phyloP scores from a whole-genome alignment of 1,284 basidiomycete genomes.

The Schizophyllum amplum region DNA sequence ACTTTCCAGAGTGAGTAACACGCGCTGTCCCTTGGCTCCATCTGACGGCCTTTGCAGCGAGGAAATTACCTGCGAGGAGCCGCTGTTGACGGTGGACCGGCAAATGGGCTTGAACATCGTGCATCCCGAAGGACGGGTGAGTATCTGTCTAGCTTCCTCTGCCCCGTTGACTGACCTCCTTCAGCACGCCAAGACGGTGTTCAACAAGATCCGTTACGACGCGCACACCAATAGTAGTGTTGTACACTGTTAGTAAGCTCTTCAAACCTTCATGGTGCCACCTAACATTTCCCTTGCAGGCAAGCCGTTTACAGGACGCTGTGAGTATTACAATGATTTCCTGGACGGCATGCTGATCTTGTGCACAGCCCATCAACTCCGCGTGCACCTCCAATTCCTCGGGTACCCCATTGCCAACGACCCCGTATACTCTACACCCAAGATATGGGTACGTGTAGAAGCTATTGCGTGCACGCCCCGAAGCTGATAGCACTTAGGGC shows the following conservation, averaged over 20 bases:
- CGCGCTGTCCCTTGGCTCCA: slow-evolving; percentile 1
- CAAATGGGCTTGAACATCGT: slow-evolving; percentile 96
- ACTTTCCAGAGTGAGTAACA: slow-evolving; percentile 69
- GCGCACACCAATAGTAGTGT: slow-evolving; percentile 78
- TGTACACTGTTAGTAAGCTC: slow-evolving; percentile 63
- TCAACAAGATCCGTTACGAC: slow-evolving; percentile 84
- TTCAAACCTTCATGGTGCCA: neutral
- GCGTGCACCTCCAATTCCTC: slow-evolving; percentile 94
- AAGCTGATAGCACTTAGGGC: slow-evolving; percentile 38
- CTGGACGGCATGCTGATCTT: no score
- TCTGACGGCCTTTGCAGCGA: slow-evolving; percentile 36
- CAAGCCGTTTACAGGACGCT: slow-evolving; percentile 80
- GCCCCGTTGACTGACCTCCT: slow-evolving; percentile 7
- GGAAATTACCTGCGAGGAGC: slow-evolving; percentile 78
- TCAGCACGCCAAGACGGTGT: slow-evolving; percentile 85
- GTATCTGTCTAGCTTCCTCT: no score
- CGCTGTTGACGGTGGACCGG: slow-evolving; percentile 86
- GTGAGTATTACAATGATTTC: slow-evolving; percentile 39
- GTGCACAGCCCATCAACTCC: slow-evolving; percentile 86
- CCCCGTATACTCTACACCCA: slow-evolving; percentile 72
- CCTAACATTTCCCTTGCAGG: slow-evolving; percentile 35
- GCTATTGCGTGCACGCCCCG: neutral
- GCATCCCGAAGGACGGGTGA: slow-evolving; percentile 86
- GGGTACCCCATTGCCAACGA: slow-evolving; percentile 94
- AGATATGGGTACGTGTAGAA: slow-evolving; percentile 64